Evolutionary conservation across 805 yeast species (phyloP).

Genomic region (Candida krabiensis): DNA sequence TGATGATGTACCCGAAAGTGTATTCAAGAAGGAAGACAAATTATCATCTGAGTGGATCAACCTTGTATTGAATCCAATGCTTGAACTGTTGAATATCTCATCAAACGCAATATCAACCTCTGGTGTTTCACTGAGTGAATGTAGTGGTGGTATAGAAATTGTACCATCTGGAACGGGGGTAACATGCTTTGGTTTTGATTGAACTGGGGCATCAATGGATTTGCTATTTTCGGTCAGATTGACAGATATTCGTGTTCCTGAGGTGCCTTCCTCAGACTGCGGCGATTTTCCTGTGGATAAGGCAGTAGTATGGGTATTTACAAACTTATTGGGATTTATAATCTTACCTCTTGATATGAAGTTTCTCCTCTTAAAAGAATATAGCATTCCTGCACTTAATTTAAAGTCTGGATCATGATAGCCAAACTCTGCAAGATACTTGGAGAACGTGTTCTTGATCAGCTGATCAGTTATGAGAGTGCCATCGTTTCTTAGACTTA

Average conservation of each 20-base stretch:
- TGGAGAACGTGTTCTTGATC: slow-evolving; percentile 20
- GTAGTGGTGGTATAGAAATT: background rate
- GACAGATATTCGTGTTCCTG: background rate
- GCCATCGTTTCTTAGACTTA: slow-evolving; percentile 12
- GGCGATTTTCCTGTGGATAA: background rate
- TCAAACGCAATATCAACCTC: slow-evolving; percentile 27
- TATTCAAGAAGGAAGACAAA: slow-evolving; percentile 18
- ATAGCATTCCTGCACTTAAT: slow-evolving; percentile 36
- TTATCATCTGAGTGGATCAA: slow-evolving; percentile 38
- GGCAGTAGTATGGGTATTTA: background rate
- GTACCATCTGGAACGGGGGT: background rate
- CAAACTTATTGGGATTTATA: too few species aligned
- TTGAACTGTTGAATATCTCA: slow-evolving; percentile 27
- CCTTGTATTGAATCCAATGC: slow-evolving; percentile 37
- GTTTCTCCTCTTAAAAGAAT: slow-evolving; percentile 34
- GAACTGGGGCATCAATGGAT: background rate
- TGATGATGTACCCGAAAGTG: slow-evolving; percentile 2
- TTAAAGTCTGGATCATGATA: slow-evolving; percentile 22
- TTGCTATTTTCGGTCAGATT: background rate
- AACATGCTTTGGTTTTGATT: background rate
- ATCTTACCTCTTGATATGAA: slow-evolving; percentile 19
- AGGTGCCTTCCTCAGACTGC: background rate
- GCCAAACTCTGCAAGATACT: slow-evolving; percentile 22
- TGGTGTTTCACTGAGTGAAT: background rate
- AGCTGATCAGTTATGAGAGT: slow-evolving; percentile 27